These are phyloP conservation scores for Podospora bellae-mahoneyi DNA, from an alignment of 495 filamentous ascomycete species.

Conservation along the genomic window DNA sequence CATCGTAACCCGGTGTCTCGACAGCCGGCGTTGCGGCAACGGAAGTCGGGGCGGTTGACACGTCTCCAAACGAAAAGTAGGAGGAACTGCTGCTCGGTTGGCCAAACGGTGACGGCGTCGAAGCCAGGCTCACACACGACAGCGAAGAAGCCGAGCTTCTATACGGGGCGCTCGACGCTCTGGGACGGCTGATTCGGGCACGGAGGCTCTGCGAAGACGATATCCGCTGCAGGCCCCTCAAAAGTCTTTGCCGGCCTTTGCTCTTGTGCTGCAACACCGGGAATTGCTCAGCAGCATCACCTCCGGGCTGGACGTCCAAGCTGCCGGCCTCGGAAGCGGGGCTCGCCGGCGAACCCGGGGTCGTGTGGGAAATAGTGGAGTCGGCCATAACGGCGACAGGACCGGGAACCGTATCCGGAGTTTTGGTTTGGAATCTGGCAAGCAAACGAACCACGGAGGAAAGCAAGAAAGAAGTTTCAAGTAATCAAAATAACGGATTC, in stretches of 20 bases:
- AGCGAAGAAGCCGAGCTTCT: constrained; percentile 47
- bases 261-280: constrained; percentile 50
- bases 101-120: constrained; percentile 54
- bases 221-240: constrained; percentile 81
- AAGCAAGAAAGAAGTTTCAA: background rate
- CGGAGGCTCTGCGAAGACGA: constrained; percentile 78
- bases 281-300: background rate
- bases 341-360: constrained; percentile 11
- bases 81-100: constrained; percentile 51
- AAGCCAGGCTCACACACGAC: constrained; percentile 80
- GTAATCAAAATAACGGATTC: background rate
- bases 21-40: constrained; percentile 49
- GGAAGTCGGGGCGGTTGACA: constrained; percentile 64
- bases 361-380: constrained; percentile 9
- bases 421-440: background rate
- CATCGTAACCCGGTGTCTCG: constrained; percentile 36
- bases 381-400: constrained; percentile 28
- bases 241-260: constrained; percentile 68
- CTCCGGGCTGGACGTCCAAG: background rate
- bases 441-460: background rate
- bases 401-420: background rate
- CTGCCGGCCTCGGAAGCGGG: constrained; percentile 17
- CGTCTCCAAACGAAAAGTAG: constrained; percentile 56
- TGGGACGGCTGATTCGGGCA: constrained; percentile 56
- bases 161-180: constrained; percentile 66